Evolutionary conservation across 108 stramenopile species (phyloP), one percentile per base, ranked within the genome.

Genomic region (Skeletonema potamos): DNA sequence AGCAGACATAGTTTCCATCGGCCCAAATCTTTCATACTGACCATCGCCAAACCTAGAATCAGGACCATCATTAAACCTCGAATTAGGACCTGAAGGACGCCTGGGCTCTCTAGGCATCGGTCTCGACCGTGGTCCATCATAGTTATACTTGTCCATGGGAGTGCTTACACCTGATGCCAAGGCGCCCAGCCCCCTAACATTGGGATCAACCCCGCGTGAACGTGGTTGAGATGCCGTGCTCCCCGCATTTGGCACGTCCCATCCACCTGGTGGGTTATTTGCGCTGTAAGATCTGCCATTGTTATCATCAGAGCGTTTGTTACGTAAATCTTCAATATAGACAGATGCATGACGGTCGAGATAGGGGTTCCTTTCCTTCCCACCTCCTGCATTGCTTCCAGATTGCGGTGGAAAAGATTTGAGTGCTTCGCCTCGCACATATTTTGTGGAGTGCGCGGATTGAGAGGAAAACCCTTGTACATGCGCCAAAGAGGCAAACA

Each of bases 141-240:
- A 66, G 17, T 65, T 59, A 46, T 62, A 61, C 20, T 67, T 62
- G 46, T 62, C 74, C 44, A 41, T 68, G 36, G 66, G 66, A 3
- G 61, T 68, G 58, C 60, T 64, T 43, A 75, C 74, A 32, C 74
- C 74, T 18, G 74, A 75, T 12, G 74, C 75, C 10, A 76, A 32
- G 27, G 59, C 66, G 1, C 66, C 75, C 10, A 76, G 41, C 15
- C 75, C 75, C 28, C 68, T 22, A 27, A 46, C 66, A 34, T 67
- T 54, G 18, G 51, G 36, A 34, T 37, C 61, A 8, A 66, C 71
- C 5, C 71, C 71, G 6, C 54, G 30, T 28, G 30, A 11, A 26
- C 71, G 62, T 7, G 62, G 70, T 24, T 76, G 70, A 12, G 62
- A 70, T 11, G 72, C 34, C 18, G 72, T 67, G 43, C 66, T 77